Evolutionary conservation across 345 rosid species (phyloP).

Genomic region (Orychophragmus violaceus): DNA sequence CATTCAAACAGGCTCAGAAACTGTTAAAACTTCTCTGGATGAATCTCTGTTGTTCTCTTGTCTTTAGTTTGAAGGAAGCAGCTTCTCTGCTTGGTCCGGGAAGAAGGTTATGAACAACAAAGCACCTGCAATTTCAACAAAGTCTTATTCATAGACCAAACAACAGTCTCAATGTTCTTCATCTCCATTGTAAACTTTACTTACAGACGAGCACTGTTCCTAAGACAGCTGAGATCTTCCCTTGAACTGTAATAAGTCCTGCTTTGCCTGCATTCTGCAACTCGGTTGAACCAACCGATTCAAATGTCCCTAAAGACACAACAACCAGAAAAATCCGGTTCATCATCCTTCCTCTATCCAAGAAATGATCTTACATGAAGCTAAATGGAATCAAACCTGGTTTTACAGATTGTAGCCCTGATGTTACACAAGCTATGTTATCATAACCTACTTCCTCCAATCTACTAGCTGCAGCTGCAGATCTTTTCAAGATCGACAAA

Average conservation of each 20-base stretch:
- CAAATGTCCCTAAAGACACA: constrained; percentile 57
- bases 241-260: constrained; percentile 81
- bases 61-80: constrained; percentile 48
- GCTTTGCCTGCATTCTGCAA: constrained; percentile 89
- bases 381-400: constrained; percentile 47
- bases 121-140: constrained; percentile 54
- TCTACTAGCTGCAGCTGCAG: constrained; percentile 73
- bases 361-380: constrained; percentile 1
- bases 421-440: constrained; percentile 71
- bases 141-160: background rate
- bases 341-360: background rate
- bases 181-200: constrained; percentile 22
- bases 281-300: constrained; percentile 61
- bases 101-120: constrained; percentile 73
- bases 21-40: constrained; percentile 22
- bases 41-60: background rate
- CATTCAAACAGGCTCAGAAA: constrained; percentile 7
- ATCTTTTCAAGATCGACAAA: constrained; percentile 43
- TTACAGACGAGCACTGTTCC: constrained; percentile 91
- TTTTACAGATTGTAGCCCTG: constrained; percentile 79
- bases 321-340: background rate
- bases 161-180: background rate
- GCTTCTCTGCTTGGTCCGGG: constrained; percentile 90
- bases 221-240: constrained; percentile 84
- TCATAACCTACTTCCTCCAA: constrained; percentile 71